These are phyloP conservation scores for Zygotorulaspora danielsina DNA, from an alignment of 805 yeast genomes.

Conservation along the genomic window DNA sequence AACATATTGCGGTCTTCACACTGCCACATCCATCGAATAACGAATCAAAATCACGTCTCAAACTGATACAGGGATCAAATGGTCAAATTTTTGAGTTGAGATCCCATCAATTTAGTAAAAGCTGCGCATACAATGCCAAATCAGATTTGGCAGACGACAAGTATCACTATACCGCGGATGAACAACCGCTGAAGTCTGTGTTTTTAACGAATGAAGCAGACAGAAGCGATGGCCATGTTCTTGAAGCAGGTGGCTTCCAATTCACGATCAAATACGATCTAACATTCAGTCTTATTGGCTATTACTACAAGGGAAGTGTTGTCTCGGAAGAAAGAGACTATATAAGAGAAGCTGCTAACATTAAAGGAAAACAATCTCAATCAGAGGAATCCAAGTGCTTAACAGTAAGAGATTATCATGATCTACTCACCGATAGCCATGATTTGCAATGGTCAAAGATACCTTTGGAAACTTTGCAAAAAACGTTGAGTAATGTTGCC, in stretches of 20 bases:
- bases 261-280: slow-evolving; percentile 23
- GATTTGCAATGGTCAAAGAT: slow-evolving; percentile 26
- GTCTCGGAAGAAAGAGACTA: slow-evolving; percentile 24
- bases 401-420: slow-evolving; percentile 32
- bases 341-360: slow-evolving; percentile 1
- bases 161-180: slow-evolving; percentile 26
- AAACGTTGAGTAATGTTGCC: slow-evolving; percentile 35
- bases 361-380: not conserved
- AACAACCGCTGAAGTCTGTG: slow-evolving; percentile 26
- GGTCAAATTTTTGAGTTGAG: slow-evolving; percentile 20
- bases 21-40: slow-evolving; percentile 33
- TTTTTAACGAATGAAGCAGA: slow-evolving; percentile 21
- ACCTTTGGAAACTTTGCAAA: slow-evolving; percentile 18
- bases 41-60: slow-evolving; percentile 16
- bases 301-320: slow-evolving; percentile 15
- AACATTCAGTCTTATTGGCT: slow-evolving; percentile 28
- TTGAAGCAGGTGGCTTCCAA: slow-evolving; percentile 19
- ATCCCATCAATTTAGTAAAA: slow-evolving; percentile 26
- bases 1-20: slow-evolving; percentile 15
- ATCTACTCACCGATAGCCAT: slow-evolving; percentile 31
- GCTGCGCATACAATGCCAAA: slow-evolving; percentile 18
- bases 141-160: slow-evolving; percentile 25
- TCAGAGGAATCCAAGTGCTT: slow-evolving; percentile 22
- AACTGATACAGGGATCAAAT: slow-evolving; percentile 14
- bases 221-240: slow-evolving; percentile 24